These are phyloP conservation scores for Solanum ahanhuiri DNA, from an alignment of 257 asterid genomes.

Conservation along the genomic window DNA sequence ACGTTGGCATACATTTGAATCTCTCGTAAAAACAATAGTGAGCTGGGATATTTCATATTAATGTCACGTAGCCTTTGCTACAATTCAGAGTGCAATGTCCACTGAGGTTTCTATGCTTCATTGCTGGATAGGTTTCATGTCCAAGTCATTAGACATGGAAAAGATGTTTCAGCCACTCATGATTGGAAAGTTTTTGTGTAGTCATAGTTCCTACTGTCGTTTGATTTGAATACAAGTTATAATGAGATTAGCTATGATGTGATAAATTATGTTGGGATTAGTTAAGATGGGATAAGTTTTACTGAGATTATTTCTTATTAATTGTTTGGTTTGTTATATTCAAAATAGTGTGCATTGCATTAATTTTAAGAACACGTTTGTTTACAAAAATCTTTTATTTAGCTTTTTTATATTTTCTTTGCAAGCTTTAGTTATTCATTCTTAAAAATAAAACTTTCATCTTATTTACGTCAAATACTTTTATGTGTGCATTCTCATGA, in stretches of 20 bases:
- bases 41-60: background rate
- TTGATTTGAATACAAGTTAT: background rate
- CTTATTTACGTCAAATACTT: background rate
- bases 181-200: background rate
- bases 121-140: background rate
- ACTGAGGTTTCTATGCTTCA: background rate
- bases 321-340: background rate
- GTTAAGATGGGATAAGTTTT: no score
- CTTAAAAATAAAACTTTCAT: background rate
- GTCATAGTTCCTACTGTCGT: background rate
- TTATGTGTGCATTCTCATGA: background rate
- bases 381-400: background rate
- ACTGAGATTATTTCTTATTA: background rate
- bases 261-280: no score
- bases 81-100: background rate
- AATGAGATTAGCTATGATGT: background rate
- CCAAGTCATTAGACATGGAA: background rate
- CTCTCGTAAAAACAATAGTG: background rate
- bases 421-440: background rate
- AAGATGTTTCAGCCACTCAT: background rate
- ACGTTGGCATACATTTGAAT: background rate
- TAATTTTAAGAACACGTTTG: background rate
- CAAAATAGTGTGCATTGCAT: background rate
- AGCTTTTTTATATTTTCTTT: background rate
- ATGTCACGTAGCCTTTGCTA: background rate